These are phyloP conservation scores for Serpula lacrymans DNA, from an alignment of 768 basidiomycete species.

Conservation along the genomic window DNA sequence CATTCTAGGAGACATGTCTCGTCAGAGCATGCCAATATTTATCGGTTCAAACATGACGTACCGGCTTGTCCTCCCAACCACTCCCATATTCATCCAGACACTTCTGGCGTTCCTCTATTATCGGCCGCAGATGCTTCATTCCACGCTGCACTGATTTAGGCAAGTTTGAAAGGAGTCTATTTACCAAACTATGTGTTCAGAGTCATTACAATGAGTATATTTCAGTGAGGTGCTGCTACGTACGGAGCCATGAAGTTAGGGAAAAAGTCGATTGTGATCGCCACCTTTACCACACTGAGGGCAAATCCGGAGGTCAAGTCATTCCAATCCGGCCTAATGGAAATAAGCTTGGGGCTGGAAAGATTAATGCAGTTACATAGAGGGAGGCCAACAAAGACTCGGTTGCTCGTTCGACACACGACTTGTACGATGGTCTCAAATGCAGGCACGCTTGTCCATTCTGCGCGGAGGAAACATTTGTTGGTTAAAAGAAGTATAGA, in stretches of 20 bases:
- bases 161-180: no score
- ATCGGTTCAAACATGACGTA: no score
- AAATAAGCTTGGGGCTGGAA: background rate
- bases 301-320: slow-evolving; percentile 33
- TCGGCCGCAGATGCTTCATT: no score
- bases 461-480: background rate
- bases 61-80: slow-evolving; percentile 11
- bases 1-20: slow-evolving; percentile 31
- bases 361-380: slow-evolving; percentile 20
- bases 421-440: slow-evolving; percentile 20
- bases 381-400: slow-evolving; percentile 32
- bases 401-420: slow-evolving; percentile 31
- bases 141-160: no score
- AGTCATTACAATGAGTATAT: background rate
- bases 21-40: no score
- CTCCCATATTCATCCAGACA: slow-evolving; percentile 11
- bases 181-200: no score
- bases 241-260: slow-evolving; percentile 33
- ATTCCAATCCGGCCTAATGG: slow-evolving; percentile 23
- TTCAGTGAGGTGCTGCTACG: slow-evolving; percentile 5
- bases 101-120: no score
- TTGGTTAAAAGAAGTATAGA: no score
- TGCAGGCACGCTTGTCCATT: slow-evolving; percentile 21
- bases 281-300: slow-evolving; percentile 19
- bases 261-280: slow-evolving; percentile 18